phyloP scores from a whole-genome alignment of 768 basidiomycete genomes.

The Pleurotus sapidus region DNA sequence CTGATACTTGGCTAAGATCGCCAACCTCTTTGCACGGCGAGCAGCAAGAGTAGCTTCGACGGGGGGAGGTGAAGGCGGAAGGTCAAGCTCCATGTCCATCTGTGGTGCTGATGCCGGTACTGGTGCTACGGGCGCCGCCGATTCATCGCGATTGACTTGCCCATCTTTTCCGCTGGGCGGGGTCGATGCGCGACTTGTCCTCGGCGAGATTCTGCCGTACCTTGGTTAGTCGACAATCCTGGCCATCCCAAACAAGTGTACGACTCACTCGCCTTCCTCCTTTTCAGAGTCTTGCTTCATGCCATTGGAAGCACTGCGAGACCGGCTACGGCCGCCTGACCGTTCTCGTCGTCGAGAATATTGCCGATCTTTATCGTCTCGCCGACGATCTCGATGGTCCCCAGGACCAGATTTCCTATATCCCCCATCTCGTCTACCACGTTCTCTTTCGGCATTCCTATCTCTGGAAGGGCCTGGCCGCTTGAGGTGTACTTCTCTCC shows the following conservation, averaged over 20 bases:
- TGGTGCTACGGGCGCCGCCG: constrained; percentile 13
- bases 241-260: constrained; percentile 11
- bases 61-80: constrained; percentile 49
- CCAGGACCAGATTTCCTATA: constrained; percentile 35
- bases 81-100: constrained; percentile 53
- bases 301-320: constrained; percentile 11
- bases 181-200: constrained; percentile 25
- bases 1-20: constrained; percentile 75
- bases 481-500: constrained; percentile 67
- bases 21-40: constrained; percentile 69
- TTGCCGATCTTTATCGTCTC: constrained; percentile 19
- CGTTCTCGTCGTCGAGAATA: constrained; percentile 14
- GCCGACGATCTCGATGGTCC: constrained; percentile 28
- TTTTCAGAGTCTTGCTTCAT: constrained; percentile 51
- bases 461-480: constrained; percentile 16
- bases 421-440: constrained; percentile 35
- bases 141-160: neutral
- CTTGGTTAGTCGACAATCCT: too few species aligned
- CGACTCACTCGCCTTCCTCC: constrained; percentile 93
- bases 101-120: constrained; percentile 19
- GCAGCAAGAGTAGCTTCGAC: constrained; percentile 66
- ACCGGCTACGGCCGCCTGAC: neutral
- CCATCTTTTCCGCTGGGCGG: neutral
- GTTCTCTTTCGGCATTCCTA: constrained; percentile 29
- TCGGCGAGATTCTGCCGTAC: constrained; percentile 62